Conservation (phyloP, 73 alveolate genomes). For the Tetrahymena thermophila region DNA sequence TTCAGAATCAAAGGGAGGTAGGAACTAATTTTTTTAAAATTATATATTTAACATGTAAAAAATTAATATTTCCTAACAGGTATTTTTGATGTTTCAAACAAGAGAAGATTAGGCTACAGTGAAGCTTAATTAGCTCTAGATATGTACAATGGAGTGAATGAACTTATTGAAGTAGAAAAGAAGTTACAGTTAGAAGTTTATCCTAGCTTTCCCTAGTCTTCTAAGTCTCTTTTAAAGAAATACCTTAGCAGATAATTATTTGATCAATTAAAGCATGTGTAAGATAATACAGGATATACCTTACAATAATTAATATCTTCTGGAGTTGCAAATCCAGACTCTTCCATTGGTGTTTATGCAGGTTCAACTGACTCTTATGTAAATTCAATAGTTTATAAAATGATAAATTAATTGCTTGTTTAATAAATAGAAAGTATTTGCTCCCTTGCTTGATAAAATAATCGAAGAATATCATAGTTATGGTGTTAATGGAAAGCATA, state of each 20-base stretch:
- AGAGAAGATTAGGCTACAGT: slow-evolving; percentile 5
- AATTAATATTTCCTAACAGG: background rate
- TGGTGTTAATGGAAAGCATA: background rate
- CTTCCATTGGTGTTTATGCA: slow-evolving; percentile 31
- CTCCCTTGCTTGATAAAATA: slow-evolving; percentile 17
- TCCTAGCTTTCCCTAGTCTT: background rate
- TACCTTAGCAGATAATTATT: background rate
- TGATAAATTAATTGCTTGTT: background rate
- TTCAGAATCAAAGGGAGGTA: slow-evolving; percentile 15
- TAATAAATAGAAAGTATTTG: background rate
- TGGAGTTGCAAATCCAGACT: slow-evolving; percentile 31
- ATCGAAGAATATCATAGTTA: slow-evolving; percentile 23
- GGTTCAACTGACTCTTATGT: slow-evolving; percentile 36
- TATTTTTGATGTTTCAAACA: background rate
- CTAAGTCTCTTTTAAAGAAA: background rate
- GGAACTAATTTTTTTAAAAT: background rate
- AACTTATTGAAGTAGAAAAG: slow-evolving; percentile 27
- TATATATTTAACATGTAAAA: background rate
- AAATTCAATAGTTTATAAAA: background rate
- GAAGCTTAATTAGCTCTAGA: slow-evolving; percentile 11
- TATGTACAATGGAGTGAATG: slow-evolving; percentile 13
- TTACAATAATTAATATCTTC: slow-evolving; percentile 27
- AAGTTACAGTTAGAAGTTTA: background rate
- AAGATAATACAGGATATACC: slow-evolving; percentile 21
- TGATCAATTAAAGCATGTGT: background rate